Conservation (phyloP, 805 yeast species). For the Pichia cephalocereana region DNA sequence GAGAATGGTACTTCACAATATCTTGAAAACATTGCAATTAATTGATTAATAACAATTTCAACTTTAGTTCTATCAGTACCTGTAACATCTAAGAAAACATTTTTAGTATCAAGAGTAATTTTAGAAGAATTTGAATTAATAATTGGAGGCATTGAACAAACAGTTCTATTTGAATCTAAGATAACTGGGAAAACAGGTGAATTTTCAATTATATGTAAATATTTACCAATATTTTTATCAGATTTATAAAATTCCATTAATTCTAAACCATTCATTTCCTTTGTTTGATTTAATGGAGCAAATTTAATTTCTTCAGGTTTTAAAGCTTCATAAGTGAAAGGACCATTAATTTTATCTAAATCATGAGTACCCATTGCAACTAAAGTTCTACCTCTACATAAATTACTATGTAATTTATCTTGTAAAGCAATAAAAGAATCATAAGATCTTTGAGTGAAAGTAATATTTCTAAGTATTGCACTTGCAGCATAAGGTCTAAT, state of each 20-base stretch:
- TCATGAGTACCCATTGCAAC: conserved; percentile 99
- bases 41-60: conserved; percentile 82
- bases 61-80: conserved; percentile 94
- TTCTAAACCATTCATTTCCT: conserved; percentile 62
- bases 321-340: conserved; percentile 76
- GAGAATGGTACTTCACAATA: conserved; percentile 76
- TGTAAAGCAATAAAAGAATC: conserved; percentile 93
- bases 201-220: conserved; percentile 77
- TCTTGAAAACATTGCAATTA: conserved; percentile 92
- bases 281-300: conserved; percentile 64
- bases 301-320: conserved; percentile 70
- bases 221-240: conserved; percentile 86
- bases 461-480: conserved; percentile 81
- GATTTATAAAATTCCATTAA: conserved; percentile 84
- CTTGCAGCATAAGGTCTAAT: conserved; percentile 92
- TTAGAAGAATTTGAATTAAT: conserved; percentile 90
- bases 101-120: conserved; percentile 73
- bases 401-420: conserved; percentile 89
- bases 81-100: conserved; percentile 87
- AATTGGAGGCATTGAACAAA: conserved; percentile 93
- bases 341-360: conserved; percentile 71
- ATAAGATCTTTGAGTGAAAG: conserved; percentile 75
- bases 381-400: conserved; percentile 94
- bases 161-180: conserved; percentile 63
- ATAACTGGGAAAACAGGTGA: conserved; percentile 89